These are phyloP conservation scores for Aspergillus spinulosporus DNA, from an alignment of 2,329 filamentous ascomycete genomes.

Conservation along the genomic window DNA sequence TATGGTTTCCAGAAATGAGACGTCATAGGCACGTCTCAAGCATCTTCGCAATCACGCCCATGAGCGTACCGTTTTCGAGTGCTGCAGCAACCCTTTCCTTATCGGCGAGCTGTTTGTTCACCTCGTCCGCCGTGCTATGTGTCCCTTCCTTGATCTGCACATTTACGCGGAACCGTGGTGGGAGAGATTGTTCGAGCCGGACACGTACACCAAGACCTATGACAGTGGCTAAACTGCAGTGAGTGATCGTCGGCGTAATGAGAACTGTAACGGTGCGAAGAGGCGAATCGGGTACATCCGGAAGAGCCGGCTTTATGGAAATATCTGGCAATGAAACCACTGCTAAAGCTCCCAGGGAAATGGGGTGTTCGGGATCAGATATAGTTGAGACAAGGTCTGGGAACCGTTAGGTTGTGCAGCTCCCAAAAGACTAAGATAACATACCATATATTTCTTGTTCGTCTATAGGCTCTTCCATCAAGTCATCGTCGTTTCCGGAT, in stretches of 20 bases:
- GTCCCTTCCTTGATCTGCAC: conserved; percentile 93
- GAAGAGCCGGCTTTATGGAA: conserved; percentile 68
- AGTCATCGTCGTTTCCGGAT: conserved; percentile 56
- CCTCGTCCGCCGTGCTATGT: conserved; percentile 91
- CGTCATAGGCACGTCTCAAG: conserved; percentile 73
- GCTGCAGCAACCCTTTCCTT: conserved; percentile 96
- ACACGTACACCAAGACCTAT: conserved; percentile 93
- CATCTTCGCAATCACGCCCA: conserved; percentile 90
- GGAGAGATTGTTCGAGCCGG: conserved; percentile 83
- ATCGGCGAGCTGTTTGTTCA: conserved; percentile 94
- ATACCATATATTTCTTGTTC: conserved; percentile 94
- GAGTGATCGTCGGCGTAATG: conserved; percentile 93
- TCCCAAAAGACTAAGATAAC: not conserved
- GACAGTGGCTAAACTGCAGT: conserved; percentile 94
- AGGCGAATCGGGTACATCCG: conserved; percentile 56
- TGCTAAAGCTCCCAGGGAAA: conserved; percentile 87
- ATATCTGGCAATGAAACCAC: conserved; percentile 98
- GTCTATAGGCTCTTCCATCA: conserved; percentile 79
- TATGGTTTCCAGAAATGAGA: not conserved
- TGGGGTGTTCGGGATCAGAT: conserved; percentile 92
- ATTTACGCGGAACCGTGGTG: conserved; percentile 87
- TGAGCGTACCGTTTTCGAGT: conserved; percentile 87
- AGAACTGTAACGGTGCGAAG: conserved; percentile 78
- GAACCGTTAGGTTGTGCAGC: not conserved
- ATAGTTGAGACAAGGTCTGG: conserved; percentile 91